Conservation (phyloP, 2,329 filamentous ascomycete species). For the Pseudocercospora ulei region DNA sequence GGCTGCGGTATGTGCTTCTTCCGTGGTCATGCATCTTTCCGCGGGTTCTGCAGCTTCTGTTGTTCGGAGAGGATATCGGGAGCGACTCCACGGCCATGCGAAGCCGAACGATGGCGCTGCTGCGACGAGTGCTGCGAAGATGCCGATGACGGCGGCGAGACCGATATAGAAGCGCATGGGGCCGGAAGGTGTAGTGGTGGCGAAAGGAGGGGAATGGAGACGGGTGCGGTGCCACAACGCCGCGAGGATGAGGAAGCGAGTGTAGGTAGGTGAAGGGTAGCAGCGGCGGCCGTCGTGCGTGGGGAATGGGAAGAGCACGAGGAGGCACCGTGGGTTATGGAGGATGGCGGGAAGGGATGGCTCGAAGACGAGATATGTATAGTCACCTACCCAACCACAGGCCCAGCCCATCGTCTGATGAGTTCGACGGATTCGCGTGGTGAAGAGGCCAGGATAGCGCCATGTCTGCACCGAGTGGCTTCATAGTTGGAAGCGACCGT, state of each 20-base stretch:
- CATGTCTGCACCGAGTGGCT: constrained; percentile 5
- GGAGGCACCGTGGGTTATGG: background rate
- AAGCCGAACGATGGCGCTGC: constrained; percentile 8
- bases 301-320: background rate
- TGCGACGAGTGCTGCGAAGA: constrained; percentile 9
- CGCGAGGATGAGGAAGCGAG: background rate
- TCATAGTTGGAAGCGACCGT: constrained; percentile 7
- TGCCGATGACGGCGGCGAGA: constrained; percentile 12
- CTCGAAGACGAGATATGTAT: constrained; percentile 6
- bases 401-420: constrained; percentile 3
- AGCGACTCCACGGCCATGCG: constrained; percentile 5
- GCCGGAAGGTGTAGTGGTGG: background rate
- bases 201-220: constrained; percentile 1
- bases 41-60: background rate
- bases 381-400: constrained; percentile 6
- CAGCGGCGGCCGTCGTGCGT: background rate
- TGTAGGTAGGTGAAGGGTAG: no score
- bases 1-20: constrained; percentile 21
- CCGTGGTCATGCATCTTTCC: constrained; percentile 24
- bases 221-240: constrained; percentile 2
- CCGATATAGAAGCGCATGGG: constrained; percentile 20
- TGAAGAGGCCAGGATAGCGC: constrained; percentile 2
- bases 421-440: constrained; percentile 1
- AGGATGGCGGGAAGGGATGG: constrained; percentile 5
- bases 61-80: background rate